Evolutionary conservation across 129 eudicot genomes (phyloP), one percentile per base, ranked within the genome.

Genomic region (Escallonia rubra): DNA sequence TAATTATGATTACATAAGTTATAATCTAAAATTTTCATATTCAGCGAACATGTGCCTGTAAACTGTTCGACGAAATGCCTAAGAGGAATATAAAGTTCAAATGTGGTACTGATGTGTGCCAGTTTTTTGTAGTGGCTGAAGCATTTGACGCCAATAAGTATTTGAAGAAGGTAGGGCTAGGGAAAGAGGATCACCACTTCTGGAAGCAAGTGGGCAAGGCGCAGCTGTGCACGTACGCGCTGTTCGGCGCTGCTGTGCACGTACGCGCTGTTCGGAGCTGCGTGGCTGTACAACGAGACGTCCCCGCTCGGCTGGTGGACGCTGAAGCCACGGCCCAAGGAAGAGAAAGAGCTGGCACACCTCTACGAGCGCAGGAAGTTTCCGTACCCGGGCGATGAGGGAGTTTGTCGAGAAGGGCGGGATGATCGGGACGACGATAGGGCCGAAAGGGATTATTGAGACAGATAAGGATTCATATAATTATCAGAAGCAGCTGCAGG

Each of bases 271-370:
- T 23, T 23, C 34, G 34, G 34, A 23, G 34, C 34, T 23, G 34
- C 76, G 56, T 92, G 96, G 96, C 66, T 80, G 50, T 89, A 74
- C 86, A 92, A 92, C 16, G 98, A 92, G 69, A 83, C 95, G 10
- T 92, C 98, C 6, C 98, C 98, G 11, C 87, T 92, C 23, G 98
- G 98, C 41, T 92, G 98, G 98, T 92, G 96, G 91, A 88, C 91
- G 9, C 70, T 92, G 43, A 92, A 81, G 80, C 96, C 96, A 12
- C 76, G 75, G 54, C 96, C 98, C 8, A 89, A 92, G 71, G 98
- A 92, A 60, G 98, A 92, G 65, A 88, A 76, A 66, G 98, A 92
- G 77, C 64, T 88, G 45, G 91, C 98, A 40, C 96, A 86, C 43
- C 81, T 86, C 5, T 92, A 92, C 66, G 95, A 92, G 39, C 80